Evolutionary conservation across 768 basidiomycete species (phyloP), one percentile per base, ranked within the genome.

Genomic region (Amanita pallidorosea): DNA sequence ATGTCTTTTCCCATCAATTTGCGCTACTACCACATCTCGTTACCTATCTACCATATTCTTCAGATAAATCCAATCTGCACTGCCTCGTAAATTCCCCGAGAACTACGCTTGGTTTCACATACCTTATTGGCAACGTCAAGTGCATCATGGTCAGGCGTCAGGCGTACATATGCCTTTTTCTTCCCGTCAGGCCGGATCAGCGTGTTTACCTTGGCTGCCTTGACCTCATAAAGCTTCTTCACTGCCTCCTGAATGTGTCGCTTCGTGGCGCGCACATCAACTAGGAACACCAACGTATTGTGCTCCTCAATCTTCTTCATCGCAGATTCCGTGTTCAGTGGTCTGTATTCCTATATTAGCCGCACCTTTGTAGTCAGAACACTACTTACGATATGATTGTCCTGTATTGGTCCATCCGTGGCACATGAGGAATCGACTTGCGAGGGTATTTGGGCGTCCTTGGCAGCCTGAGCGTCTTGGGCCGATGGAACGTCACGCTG

Each of bases 231-330:
- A 61, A 99, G 70, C 81, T 96, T 96, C 83, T 97, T 97, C 61
- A 99, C 93, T 2, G 96, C 96, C 61, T 97, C 91, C 81, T 93
- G 95, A 75, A 98, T 98, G 71, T 99, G 92, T 43, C 92, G 83
- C 81, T 99, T 99, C 83, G 96, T 99, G 59, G 91, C 74, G 66
- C 81, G 84, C 68, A 97, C 63, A 69, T 97, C 94, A 48, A 96
- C 93, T 54, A 98, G 85, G 77, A 98, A 99, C 54, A 99, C 96
- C 53, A 98, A 81, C 29, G 96, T 99, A 72, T 99, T 98, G 78
- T 97, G 85, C 70, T 97, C 95, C 78, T 99, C 95, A 53, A 99
- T 99, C 81, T 99, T 96, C 81, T 97, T 95, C 95, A 98, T 97
- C 55, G 95, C 94, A 11, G 82, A 85, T 70, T 98, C 94, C 13